These are phyloP conservation scores for Talaromyces albobiverticillius DNA, from an alignment of 2,329 filamentous ascomycete genomes.

Conservation along the genomic window DNA sequence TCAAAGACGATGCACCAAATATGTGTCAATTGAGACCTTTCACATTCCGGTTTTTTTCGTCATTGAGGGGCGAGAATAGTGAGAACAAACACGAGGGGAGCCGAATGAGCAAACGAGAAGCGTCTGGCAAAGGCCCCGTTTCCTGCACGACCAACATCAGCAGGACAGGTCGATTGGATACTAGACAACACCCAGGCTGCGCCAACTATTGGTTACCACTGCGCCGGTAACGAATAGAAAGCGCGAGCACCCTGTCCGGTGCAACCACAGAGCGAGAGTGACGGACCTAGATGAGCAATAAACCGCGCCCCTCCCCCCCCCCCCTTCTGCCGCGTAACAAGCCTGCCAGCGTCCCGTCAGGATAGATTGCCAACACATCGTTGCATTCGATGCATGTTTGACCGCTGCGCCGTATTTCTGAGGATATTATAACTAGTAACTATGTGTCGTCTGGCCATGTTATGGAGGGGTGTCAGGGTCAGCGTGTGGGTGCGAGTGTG, in stretches of 20 bases:
- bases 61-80: conserved; percentile 11
- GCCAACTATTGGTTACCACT: conserved; percentile 18
- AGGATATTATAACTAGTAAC: background rate
- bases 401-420: background rate
- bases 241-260: conserved; percentile 8
- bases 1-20: conserved; percentile 8
- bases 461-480: background rate
- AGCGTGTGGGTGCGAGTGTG: background rate
- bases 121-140: conserved; percentile 5
- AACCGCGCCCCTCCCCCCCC: conserved; percentile 6
- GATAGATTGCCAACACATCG: conserved; percentile 26
- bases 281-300: conserved; percentile 14
- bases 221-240: conserved; percentile 19
- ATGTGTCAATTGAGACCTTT: conserved; percentile 13
- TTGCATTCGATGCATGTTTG: conserved; percentile 16
- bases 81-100: conserved; percentile 17
- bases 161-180: conserved; percentile 16
- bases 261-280: conserved; percentile 13
- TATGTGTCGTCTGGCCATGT: too few species aligned
- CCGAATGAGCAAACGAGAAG: conserved; percentile 13
- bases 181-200: conserved; percentile 10
- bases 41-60: conserved; percentile 14
- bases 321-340: conserved; percentile 19
- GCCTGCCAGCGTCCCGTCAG: conserved; percentile 12
- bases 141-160: conserved; percentile 16